These are phyloP conservation scores for Hymenochaete sp. DNA, from an alignment of 1,284 basidiomycete genomes.

Conservation along the genomic window DNA sequence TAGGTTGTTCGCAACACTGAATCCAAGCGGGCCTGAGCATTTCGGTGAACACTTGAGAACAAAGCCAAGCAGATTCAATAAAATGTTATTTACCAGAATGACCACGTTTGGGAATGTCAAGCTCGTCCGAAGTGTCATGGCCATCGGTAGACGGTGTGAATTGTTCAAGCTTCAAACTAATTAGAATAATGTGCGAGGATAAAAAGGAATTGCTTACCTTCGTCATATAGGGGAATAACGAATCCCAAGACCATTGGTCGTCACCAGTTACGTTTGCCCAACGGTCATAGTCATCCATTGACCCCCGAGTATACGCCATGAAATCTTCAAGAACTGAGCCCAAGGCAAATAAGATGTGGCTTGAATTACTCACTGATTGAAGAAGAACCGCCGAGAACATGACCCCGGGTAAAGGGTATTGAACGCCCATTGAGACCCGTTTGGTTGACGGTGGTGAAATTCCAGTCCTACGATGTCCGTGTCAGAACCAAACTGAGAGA, in stretches of 20 bases:
- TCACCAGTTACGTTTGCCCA: conserved; percentile 26
- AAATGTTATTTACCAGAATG: conserved; percentile 15
- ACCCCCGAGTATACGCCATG: conserved; percentile 23
- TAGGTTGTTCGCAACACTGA: background rate
- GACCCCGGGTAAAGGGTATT: conserved; percentile 28
- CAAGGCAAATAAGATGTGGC: conserved; percentile 7
- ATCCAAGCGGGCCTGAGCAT: background rate
- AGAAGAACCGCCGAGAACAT: conserved; percentile 32
- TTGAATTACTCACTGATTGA: conserved; percentile 28
- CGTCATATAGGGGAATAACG: conserved; percentile 21
- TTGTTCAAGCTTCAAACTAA: conserved; percentile 18
- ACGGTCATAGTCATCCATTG: conserved; percentile 24
- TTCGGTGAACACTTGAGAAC: background rate
- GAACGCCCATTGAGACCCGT: conserved; percentile 24
- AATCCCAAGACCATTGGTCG: conserved; percentile 26
- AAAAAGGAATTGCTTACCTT: conserved; percentile 17
- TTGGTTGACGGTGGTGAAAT: conserved; percentile 31
- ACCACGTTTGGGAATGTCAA: conserved; percentile 20
- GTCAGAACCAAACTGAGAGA: conserved; percentile 13
- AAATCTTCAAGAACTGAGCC: conserved; percentile 16
- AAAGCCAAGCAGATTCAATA: background rate
- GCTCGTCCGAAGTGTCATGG: conserved; percentile 20
- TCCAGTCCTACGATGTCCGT: conserved; percentile 26
- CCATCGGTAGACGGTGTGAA: conserved; percentile 20
- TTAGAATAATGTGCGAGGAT: conserved; percentile 4